Evolutionary conservation across 1,139 yeast species (phyloP).

Genomic region (Keqinozyma sinolaborantium): DNA sequence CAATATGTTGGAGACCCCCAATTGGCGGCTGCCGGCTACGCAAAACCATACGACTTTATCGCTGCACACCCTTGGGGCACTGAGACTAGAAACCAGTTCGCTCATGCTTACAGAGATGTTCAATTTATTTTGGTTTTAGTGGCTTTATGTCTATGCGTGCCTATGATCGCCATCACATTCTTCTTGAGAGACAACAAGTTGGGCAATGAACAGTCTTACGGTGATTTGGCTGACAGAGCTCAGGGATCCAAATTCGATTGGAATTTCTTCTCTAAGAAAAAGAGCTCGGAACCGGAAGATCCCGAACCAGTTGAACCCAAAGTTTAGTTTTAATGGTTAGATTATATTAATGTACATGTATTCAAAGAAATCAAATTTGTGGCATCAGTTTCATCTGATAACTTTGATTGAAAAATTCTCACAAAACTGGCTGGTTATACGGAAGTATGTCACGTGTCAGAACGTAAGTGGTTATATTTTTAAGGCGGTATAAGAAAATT

Average conservation of each 20-base stretch:
- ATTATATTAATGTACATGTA: too few species aligned
- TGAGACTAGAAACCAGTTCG: slow-evolving; percentile 27
- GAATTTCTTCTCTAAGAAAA: neutral
- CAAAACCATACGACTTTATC: slow-evolving; percentile 25
- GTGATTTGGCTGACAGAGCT: slow-evolving; percentile 3
- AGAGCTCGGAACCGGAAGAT: neutral
- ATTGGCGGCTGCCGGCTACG: slow-evolving; percentile 23
- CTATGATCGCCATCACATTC: slow-evolving; percentile 25
- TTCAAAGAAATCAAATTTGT: too few species aligned
- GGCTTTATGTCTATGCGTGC: slow-evolving; percentile 29
- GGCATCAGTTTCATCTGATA: too few species aligned
- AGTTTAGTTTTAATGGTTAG: too few species aligned
- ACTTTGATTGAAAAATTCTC: too few species aligned
- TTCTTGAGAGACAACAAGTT: slow-evolving; percentile 33
- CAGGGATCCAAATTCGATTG: neutral
- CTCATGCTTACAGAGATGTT: slow-evolving; percentile 28
- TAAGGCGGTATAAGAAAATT: too few species aligned
- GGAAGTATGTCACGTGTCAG: too few species aligned
- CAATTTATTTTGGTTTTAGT: slow-evolving; percentile 31
- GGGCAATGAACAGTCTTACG: slow-evolving; percentile 19
- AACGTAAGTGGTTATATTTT: too few species aligned
- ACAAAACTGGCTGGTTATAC: too few species aligned
- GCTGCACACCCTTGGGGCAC: slow-evolving; percentile 28
- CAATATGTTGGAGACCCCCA: slow-evolving; percentile 16
- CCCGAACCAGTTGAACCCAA: too few species aligned